Evolutionary conservation across 202 grass and related monocot genomes (phyloP).

Genomic region (Schoenoplectus tabernaemontani): DNA sequence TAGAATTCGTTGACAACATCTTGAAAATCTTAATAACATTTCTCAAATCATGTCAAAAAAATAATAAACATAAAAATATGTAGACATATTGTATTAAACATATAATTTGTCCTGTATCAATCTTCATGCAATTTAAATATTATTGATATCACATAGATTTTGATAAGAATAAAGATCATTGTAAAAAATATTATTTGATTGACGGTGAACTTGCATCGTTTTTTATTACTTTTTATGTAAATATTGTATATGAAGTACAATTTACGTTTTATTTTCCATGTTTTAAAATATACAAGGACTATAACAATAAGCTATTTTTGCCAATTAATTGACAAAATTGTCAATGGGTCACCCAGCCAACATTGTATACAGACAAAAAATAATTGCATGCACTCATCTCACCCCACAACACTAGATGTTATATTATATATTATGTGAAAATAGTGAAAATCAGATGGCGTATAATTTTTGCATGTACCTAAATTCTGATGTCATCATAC

Average conservation of each 20-base stretch:
- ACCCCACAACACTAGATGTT: no score
- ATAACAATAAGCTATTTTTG: no score
- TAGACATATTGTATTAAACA: background rate
- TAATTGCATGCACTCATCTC: background rate
- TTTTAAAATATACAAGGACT: no score
- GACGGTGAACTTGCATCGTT: no score
- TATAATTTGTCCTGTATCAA: background rate
- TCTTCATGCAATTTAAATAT: background rate
- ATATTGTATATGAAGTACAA: no score
- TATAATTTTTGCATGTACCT: background rate
- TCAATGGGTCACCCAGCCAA: no score
- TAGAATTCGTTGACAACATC: background rate
- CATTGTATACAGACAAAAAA: background rate
- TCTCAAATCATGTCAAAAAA: background rate
- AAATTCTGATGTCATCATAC: background rate
- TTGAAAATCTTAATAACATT: background rate
- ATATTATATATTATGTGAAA: background rate
- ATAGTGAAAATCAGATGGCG: background rate
- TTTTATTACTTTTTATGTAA: no score
- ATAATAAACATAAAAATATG: background rate
- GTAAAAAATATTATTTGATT: no score
- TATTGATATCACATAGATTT: background rate
- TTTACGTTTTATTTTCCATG: no score
- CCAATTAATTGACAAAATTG: no score
- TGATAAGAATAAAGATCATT: no score